phyloP scores from a whole-genome alignment of 2,329 filamentous ascomycete species.

The Colletotrichum paranaense region DNA sequence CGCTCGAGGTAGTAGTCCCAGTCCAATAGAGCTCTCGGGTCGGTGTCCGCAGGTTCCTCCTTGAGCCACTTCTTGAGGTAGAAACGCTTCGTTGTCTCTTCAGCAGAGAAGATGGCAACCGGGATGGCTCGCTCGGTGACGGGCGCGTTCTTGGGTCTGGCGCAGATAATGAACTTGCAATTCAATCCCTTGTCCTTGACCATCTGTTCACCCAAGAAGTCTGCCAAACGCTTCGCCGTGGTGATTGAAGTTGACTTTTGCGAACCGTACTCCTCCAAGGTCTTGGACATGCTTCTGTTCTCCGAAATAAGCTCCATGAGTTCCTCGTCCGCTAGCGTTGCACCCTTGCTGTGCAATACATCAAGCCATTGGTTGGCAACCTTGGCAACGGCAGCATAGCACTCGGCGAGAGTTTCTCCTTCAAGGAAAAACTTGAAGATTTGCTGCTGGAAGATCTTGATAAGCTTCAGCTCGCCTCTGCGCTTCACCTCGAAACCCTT shows the following conservation, averaged over 20 bases:
- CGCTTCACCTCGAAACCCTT: constrained; percentile 99
- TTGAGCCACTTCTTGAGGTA: constrained; percentile 97
- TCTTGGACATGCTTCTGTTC: constrained; percentile 98
- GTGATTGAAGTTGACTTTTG: constrained; percentile 99
- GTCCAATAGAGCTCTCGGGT: constrained; percentile 89
- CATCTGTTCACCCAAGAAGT: constrained; percentile 98
- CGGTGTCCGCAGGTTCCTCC: constrained; percentile 91
- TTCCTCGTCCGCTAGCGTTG: constrained; percentile 93
- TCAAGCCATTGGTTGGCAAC: constrained; percentile 98
- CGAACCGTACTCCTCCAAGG: constrained; percentile 91
- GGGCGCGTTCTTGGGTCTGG: constrained; percentile 85
- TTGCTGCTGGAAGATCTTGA: constrained; percentile 99
- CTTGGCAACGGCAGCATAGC: constrained; percentile 90
- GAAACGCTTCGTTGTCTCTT: constrained; percentile 85
- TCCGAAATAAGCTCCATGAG: constrained; percentile 99
- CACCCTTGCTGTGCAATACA: constrained; percentile 88
- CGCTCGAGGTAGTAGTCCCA: constrained; percentile 98
- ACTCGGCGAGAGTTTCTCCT: constrained; percentile 86
- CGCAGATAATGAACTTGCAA: constrained; percentile 99
- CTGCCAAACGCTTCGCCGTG: constrained; percentile 91
- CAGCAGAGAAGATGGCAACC: constrained; percentile 96
- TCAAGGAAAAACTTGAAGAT: constrained; percentile 99
- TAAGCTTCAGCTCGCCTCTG: constrained; percentile 96
- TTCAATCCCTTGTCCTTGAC: constrained; percentile 99
- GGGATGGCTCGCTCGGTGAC: constrained; percentile 96